Evolutionary conservation across 495 filamentous ascomycete genomes (phyloP).

Genomic region (Corynascus novoguineensis): DNA sequence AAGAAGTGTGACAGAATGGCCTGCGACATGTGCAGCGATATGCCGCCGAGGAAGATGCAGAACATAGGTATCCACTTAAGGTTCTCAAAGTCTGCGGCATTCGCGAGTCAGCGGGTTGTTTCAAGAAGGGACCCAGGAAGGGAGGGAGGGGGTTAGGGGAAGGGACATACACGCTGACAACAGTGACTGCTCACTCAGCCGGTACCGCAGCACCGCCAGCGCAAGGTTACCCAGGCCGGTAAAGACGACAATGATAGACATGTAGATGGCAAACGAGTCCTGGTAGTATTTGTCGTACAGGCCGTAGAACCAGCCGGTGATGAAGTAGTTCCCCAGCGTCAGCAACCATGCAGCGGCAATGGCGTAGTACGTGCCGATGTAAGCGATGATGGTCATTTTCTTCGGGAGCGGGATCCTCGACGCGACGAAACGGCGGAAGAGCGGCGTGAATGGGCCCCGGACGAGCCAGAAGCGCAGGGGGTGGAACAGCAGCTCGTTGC

Average conservation of each 20-base stretch:
- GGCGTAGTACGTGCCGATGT: constrained; percentile 82
- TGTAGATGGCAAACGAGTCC: constrained; percentile 68
- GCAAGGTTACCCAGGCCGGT: constrained; percentile 62
- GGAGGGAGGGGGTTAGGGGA: no score
- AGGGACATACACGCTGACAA: constrained; percentile 6
- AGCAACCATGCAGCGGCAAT: constrained; percentile 74
- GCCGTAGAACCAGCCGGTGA: constrained; percentile 68
- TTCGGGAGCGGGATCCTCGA: constrained; percentile 70
- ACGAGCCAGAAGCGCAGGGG: constrained; percentile 60
- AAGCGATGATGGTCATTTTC: constrained; percentile 75
- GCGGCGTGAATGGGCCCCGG: constrained; percentile 64
- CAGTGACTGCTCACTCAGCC: constrained; percentile 54
- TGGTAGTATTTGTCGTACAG: constrained; percentile 71
- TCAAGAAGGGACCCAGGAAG: no score
- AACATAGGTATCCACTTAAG: constrained; percentile 68
- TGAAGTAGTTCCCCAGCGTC: constrained; percentile 71
- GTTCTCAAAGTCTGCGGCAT: constrained; percentile 50
- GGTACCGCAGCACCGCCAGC: constrained; percentile 62
- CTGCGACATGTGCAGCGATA: constrained; percentile 63
- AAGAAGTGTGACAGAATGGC: constrained; percentile 66
- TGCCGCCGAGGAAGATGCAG: constrained; percentile 63
- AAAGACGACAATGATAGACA: constrained; percentile 67
- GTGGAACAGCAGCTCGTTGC: constrained; percentile 75
- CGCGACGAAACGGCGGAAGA: constrained; percentile 66
- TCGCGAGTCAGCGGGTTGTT: background rate